phyloP scores from a whole-genome alignment of 2,329 filamentous ascomycete genomes.

The Colletotrichum endophyticum region DNA sequence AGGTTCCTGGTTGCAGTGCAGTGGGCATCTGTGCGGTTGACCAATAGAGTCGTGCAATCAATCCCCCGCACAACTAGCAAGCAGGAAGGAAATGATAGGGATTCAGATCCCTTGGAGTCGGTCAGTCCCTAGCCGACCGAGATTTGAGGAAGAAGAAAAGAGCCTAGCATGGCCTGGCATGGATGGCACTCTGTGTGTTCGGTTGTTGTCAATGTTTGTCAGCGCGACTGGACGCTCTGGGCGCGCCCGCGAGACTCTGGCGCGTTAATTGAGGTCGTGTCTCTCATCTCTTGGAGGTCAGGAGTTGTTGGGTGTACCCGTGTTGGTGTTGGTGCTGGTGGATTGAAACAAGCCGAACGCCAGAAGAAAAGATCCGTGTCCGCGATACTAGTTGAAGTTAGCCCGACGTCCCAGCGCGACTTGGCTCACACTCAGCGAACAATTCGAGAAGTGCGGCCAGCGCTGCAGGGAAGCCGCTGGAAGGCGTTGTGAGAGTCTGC shows the following conservation, averaged over 20 bases:
- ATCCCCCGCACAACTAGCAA: neutral
- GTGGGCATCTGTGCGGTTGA: neutral
- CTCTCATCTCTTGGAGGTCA: neutral
- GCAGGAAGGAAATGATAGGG: neutral
- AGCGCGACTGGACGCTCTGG: neutral
- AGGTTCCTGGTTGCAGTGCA: neutral
- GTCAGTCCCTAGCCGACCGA: neutral
- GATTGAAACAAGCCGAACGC: slow-evolving; percentile 6
- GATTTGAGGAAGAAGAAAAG: neutral
- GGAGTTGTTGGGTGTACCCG: neutral
- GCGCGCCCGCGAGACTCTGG: neutral
- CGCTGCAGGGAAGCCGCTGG: slow-evolving; percentile 7
- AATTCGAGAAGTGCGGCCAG: slow-evolving; percentile 11
- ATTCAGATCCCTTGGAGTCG: neutral
- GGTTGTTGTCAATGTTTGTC: neutral
- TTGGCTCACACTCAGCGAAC: neutral
- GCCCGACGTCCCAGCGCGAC: neutral
- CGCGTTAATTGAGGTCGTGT: neutral
- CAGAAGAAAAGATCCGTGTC: slow-evolving; percentile 3
- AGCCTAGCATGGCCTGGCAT: neutral
- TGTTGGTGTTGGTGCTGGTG: neutral
- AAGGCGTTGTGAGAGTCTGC: neutral
- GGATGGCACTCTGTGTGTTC: neutral
- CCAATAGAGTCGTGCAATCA: neutral
- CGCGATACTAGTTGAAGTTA: neutral